phyloP scores from a whole-genome alignment of 108 stramenopile genomes.

The Nannochloropsis gaditana region DNA sequence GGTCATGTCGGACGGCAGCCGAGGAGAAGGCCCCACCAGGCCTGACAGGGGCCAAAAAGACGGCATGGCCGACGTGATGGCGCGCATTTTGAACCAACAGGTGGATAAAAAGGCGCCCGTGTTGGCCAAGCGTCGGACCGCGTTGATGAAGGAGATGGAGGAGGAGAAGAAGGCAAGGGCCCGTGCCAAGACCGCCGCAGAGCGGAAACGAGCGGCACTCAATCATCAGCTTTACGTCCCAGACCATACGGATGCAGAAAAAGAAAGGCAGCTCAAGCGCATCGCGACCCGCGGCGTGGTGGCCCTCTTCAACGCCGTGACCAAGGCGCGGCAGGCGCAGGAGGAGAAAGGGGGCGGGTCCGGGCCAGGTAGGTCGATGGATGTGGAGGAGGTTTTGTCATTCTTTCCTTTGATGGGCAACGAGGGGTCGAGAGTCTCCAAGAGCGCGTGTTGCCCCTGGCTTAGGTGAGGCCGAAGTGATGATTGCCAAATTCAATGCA shows the following conservation, averaged over 20 bases:
- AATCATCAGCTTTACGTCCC: background rate
- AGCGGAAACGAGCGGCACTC: background rate
- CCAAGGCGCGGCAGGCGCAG: background rate
- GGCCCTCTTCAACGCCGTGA: constrained; percentile 25
- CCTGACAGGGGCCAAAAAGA: background rate
- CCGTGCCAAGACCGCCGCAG: background rate
- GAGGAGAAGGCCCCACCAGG: background rate
- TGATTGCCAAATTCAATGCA: constrained; percentile 20
- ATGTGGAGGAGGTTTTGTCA: background rate
- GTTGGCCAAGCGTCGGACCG: constrained; percentile 23
- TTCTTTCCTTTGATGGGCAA: background rate
- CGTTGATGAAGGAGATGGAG: constrained; percentile 20
- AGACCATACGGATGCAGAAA: background rate
- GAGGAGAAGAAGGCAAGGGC: background rate
- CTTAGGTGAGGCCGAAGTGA: background rate
- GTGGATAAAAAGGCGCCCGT: constrained; percentile 2
- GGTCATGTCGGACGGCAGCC: background rate
- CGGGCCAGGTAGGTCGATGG: background rate
- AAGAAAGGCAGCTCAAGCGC: background rate
- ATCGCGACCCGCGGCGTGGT: constrained; percentile 22
- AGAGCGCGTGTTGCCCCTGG: no score
- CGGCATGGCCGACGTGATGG: constrained; percentile 24
- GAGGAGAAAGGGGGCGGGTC: background rate
- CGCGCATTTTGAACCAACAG: background rate
- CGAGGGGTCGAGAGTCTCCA: no score